Evolutionary conservation across 2,329 filamentous ascomycete species (phyloP).

Genomic region (Ceratocystis diversiconidia): DNA sequence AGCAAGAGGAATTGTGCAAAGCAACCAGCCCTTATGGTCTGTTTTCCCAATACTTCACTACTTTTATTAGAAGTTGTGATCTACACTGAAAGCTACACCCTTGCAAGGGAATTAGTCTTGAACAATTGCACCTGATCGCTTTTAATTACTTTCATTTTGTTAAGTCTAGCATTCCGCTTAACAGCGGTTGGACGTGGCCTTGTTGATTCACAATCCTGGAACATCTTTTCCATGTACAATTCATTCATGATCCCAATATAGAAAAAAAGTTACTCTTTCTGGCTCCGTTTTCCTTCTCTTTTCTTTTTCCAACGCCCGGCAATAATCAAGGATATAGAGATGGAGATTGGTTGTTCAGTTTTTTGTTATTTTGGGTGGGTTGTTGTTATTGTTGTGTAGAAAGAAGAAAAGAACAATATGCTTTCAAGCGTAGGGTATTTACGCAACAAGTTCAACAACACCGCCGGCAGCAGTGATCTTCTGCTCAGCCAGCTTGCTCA

Average conservation of each 20-base stretch:
- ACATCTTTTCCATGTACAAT: conserved; percentile 7
- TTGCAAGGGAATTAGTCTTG: neutral
- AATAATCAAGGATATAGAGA: neutral
- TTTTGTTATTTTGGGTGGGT: conserved; percentile 19
- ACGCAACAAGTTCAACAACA: conserved; percentile 90
- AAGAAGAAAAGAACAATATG: conserved; percentile 17
- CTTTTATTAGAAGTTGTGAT: neutral
- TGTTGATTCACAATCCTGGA: conserved; percentile 7
- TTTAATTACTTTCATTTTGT: neutral
- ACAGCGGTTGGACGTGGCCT: neutral
- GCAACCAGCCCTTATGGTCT: too few relatives aligned
- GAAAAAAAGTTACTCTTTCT: conserved; percentile 7
- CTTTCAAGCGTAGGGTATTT: conserved; percentile 22
- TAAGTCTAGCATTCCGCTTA: neutral
- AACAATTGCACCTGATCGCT: neutral
- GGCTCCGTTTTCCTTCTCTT: neutral
- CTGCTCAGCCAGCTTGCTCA: conserved; percentile 90
- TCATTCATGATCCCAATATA: conserved; percentile 14
- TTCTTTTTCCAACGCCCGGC: neutral
- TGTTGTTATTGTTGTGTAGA: conserved; percentile 17
- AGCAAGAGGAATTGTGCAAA: too few relatives aligned
- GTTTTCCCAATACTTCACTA: too few relatives aligned
- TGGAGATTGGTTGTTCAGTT: conserved; percentile 16
- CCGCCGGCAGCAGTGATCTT: conserved; percentile 98
- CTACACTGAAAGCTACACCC: neutral